Conservation (phyloP, 441 rosid genomes). For the Syzygium malaccense region DNA sequence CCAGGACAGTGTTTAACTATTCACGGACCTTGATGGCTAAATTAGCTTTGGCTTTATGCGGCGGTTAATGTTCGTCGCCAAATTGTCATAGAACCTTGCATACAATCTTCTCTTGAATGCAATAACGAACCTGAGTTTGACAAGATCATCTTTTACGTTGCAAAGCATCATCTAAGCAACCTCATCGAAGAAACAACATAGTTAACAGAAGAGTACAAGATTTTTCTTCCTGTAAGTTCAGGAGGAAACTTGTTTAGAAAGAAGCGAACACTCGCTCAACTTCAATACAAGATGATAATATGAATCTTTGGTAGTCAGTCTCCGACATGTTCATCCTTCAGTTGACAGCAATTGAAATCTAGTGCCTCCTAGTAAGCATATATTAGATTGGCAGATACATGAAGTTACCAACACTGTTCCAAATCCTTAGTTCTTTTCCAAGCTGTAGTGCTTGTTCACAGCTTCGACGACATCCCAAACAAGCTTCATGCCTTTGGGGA, state of each 20-base stretch:
- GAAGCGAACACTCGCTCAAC: neutral
- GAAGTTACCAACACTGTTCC: neutral
- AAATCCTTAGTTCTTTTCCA: conserved; percentile 13
- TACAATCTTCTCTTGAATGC: neutral
- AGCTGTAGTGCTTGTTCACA: conserved; percentile 47
- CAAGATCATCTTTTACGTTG: neutral
- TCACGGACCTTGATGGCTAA: neutral
- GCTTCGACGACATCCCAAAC: conserved; percentile 47
- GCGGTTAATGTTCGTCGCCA: neutral
- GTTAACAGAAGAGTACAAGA: neutral
- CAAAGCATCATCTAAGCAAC: neutral
- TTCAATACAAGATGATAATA: neutral
- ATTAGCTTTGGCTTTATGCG: neutral
- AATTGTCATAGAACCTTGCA: neutral
- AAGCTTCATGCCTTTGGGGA: conserved; percentile 61
- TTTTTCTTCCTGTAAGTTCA: neutral
- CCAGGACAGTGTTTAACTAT: neutral
- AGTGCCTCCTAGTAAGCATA: neutral
- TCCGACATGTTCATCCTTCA: neutral
- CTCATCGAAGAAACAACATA: neutral
- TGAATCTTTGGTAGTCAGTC: neutral
- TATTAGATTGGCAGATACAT: neutral
- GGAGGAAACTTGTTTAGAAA: neutral
- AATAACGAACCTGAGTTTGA: neutral
- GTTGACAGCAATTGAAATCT: neutral